Percentiles rank a stretch among this genome's conserved stretches.
These are phyloP conservation scores for Mortierella claussenii DNA, from an alignment of 192 early-diverging fungal species.

Conservation along the genomic window DNA sequence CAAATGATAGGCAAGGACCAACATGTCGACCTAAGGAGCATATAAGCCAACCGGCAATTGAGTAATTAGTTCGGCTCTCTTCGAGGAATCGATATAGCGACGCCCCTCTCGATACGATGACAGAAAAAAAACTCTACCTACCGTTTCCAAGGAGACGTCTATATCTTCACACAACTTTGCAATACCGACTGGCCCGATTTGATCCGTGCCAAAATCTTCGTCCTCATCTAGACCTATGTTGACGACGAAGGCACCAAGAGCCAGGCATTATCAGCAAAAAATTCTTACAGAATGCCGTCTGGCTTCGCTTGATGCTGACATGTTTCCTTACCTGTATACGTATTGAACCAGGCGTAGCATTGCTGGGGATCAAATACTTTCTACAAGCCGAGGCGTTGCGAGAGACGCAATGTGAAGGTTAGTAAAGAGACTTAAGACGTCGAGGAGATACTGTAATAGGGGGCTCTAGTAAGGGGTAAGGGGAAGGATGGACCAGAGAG, in stretches of 20 bases:
- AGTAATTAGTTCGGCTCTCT: constrained; percentile 4
- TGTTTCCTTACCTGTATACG: constrained; percentile 29
- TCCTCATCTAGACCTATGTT: constrained; percentile 32
- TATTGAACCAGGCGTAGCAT: constrained; percentile 39
- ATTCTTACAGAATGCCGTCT: too few species aligned
- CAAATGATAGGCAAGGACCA: constrained; percentile 47
- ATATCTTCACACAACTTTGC: constrained; percentile 48
- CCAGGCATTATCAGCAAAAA: neutral
- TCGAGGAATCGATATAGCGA: too few species aligned
- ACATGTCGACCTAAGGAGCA: constrained; percentile 40
- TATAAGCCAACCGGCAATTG: neutral
- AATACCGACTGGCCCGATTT: constrained; percentile 45
- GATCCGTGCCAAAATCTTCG: constrained; percentile 37
- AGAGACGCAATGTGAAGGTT: too few species aligned
- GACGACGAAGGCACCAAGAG: neutral
- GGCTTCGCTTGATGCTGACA: neutral
- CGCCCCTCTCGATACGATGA: too few species aligned
- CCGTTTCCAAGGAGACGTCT: constrained; percentile 36
- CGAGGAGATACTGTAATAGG: too few species aligned
- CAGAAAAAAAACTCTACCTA: too few species aligned
- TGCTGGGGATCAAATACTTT: constrained; percentile 19
- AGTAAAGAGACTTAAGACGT: too few species aligned
- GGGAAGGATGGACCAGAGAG: neutral
- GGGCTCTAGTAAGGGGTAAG: too few species aligned
- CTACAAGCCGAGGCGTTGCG: too few species aligned